Evolutionary conservation across 192 early-diverging fungal species (phyloP).

Genomic region (Coemansia sp.): DNA sequence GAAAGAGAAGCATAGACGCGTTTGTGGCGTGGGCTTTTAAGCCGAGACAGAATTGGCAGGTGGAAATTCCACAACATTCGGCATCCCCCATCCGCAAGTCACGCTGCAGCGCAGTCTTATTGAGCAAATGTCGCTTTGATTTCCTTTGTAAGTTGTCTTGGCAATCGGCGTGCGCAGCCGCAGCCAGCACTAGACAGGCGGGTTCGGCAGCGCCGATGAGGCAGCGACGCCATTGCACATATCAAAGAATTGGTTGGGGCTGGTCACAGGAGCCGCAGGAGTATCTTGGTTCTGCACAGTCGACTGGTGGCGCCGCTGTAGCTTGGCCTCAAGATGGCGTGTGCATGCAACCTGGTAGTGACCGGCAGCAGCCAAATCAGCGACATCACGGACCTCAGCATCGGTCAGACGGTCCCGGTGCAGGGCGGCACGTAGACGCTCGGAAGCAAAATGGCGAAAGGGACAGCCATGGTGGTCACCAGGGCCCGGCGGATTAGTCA

Average conservation of each 20-base stretch:
- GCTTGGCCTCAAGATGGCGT: conserved; percentile 75
- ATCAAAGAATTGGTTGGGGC: conserved; percentile 96
- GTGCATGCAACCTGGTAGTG: conserved; percentile 97
- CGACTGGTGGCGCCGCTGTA: conserved; percentile 21
- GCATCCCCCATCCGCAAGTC: conserved; percentile 4
- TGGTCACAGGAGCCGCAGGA: conserved; percentile 69
- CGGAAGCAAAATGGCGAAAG: conserved; percentile 76
- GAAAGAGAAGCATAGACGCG: conserved; percentile 4
- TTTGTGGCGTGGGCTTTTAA: conserved; percentile 2
- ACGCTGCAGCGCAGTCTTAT: conserved; percentile 1
- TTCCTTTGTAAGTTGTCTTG: background rate
- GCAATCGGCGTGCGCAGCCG: background rate
- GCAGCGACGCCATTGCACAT: conserved; percentile 43
- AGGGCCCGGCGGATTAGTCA: conserved; percentile 68
- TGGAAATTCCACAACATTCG: background rate
- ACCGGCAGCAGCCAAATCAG: conserved; percentile 61
- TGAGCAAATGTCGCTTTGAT: background rate
- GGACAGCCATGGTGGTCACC: conserved; percentile 96
- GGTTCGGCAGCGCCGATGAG: background rate
- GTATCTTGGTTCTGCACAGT: conserved; percentile 13
- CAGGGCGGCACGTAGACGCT: conserved; percentile 66
- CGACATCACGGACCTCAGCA: conserved; percentile 63
- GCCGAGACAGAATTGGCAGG: background rate
- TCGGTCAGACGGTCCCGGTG: conserved; percentile 60
- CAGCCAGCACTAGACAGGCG: background rate